phyloP scores from a whole-genome alignment of 2,329 filamentous ascomycete genomes.

The Clonostachys solani region DNA sequence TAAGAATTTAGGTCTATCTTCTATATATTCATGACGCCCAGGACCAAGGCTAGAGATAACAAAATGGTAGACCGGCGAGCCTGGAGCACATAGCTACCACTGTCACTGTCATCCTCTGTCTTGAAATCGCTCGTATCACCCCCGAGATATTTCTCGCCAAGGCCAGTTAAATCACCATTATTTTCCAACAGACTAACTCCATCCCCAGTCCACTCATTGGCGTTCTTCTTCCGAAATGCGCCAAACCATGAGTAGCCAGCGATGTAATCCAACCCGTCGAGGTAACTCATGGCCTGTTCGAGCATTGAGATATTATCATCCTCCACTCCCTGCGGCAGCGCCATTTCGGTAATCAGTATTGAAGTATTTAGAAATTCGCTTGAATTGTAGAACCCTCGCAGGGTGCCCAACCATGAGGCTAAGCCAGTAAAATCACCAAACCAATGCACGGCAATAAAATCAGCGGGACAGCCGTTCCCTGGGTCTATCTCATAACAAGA shows the following conservation, averaged over 20 bases:
- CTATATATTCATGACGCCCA: no score
- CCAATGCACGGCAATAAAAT: constrained; percentile 35
- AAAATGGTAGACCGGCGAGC: no score
- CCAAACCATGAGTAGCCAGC: constrained; percentile 36
- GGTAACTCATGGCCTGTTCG: constrained; percentile 27
- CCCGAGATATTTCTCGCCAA: constrained; percentile 31
- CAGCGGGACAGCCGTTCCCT: constrained; percentile 27
- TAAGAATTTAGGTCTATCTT: no score
- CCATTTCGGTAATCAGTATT: constrained; percentile 31
- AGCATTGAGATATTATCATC: constrained; percentile 30
- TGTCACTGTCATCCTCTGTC: constrained; percentile 13
- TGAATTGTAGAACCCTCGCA: constrained; percentile 26
- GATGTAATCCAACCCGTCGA: constrained; percentile 25
- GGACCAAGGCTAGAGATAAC: no score
- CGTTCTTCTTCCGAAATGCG: constrained; percentile 26
- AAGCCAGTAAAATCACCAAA: constrained; percentile 31
- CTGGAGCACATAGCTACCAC: no score
- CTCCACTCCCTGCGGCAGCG: constrained; percentile 23
- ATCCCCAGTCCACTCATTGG: constrained; percentile 32
- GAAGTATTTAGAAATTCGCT: not conserved
- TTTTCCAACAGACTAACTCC: constrained; percentile 27
- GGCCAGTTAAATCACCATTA: constrained; percentile 28
- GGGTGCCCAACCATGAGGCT: constrained; percentile 23
- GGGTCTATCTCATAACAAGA: constrained; percentile 29
- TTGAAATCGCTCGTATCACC: constrained; percentile 30